Evolutionary conservation across 257 asterid genomes (phyloP), one percentile per base, ranked within the genome.

Genomic region (Fraxinus quadrangulata): DNA sequence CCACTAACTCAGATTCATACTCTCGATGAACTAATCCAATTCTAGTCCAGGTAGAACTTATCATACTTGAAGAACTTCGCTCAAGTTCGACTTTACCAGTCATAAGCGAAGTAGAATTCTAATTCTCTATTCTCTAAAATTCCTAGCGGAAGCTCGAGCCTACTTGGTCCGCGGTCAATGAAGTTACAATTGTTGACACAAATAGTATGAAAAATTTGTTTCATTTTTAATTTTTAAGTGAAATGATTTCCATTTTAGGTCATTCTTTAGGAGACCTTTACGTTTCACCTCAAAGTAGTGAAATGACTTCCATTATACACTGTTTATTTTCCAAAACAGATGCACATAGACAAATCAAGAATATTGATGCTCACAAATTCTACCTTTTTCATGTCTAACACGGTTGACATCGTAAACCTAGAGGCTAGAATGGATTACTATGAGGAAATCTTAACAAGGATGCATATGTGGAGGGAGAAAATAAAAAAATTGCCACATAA

Each of bases 391-490:
- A 61, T 2, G 30, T 61, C 67, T 21, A 59, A 59, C 67, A 59
- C 67, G 30, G 14, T 21, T 8, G 30, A 59, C 67, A 59, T 6
- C 23, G 28, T n/a, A 21, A 51, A 54, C 31, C 5, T 21, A 17
- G 34, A 31, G 11, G 7, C 2, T 49, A 16, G 66, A 26, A 56
- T 7, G 26, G 26, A 14, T 51, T 51, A 6, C 23, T 51, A 14
- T 16, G 63, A 51, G 23, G 63, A 59, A 59, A 59, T 59, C 7
- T 23, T 49, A 2, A 19, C 9, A 37, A 40, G 23, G 21, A 65
- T 82, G 84, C 30, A 70, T 36, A 36, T 79, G 68, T 85, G 84
- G 81, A 82, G 81, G 83, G 75, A 51, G 24, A 16, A 51, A 51
- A 51, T 0, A 40, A 45, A 45, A 13, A 45, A 42, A 1, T 42